phyloP scores from a whole-genome alignment of 139 green algal species.

The Picochlorum sp. region DNA sequence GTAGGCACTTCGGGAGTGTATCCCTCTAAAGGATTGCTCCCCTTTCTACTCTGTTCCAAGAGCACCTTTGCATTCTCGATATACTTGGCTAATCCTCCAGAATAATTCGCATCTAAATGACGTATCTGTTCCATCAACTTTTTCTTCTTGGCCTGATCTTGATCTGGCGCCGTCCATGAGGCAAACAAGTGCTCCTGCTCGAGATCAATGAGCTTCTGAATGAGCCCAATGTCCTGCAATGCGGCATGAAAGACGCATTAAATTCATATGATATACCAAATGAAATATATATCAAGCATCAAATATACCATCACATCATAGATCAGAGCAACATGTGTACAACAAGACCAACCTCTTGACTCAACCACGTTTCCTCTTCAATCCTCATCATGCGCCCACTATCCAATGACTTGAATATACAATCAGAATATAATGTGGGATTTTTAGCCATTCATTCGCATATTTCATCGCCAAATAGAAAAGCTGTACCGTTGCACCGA shows the following conservation, averaged over 20 bases:
- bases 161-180: constrained; percentile 53
- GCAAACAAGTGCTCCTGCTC: constrained; percentile 73
- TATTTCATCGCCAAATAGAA: no score
- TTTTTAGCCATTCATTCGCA: background rate
- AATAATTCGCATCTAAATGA: constrained; percentile 66
- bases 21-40: constrained; percentile 88
- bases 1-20: constrained; percentile 79
- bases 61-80: constrained; percentile 78
- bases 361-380: constrained; percentile 3
- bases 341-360: background rate
- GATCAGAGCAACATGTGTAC: background rate
- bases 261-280: background rate
- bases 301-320: background rate
- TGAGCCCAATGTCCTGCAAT: constrained; percentile 28
- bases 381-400: background rate
- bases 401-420: background rate
- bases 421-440: background rate
- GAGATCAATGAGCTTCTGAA: constrained; percentile 22
- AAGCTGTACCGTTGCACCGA: no score
- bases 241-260: background rate
- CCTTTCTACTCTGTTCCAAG: constrained; percentile 70
- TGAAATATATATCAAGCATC: background rate
- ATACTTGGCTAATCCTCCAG: constrained; percentile 74
- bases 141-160: constrained; percentile 46
- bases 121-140: constrained; percentile 56